A percentile compares a stretch with the other conserved stretches of the same genome.
phyloP scores from a whole-genome alignment of 345 rosid species.

The Odontarrhena argentea region DNA sequence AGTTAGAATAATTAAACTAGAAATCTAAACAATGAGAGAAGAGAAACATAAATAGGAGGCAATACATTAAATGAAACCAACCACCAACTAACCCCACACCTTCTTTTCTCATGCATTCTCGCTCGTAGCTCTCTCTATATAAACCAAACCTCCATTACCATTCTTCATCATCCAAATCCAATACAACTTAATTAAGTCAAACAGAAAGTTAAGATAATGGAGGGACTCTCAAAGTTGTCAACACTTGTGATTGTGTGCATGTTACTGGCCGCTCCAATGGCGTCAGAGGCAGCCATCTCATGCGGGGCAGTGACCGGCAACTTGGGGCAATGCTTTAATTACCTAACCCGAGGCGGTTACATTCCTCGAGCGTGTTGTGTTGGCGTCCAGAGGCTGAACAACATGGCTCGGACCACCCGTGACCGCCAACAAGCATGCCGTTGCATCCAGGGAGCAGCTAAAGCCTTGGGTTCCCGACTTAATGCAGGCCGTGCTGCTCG shows the following conservation, averaged over 20 bases:
- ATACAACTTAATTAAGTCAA: conserved; percentile 1
- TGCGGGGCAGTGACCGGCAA: conserved; percentile 43
- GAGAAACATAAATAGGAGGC: conserved; percentile 24
- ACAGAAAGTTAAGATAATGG: conserved; percentile 17
- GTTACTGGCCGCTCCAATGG: conserved; percentile 36
- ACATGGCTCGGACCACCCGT: conserved; percentile 46
- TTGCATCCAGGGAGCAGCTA: conserved; percentile 49
- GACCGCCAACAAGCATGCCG: conserved; percentile 60
- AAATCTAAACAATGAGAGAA: conserved; percentile 16
- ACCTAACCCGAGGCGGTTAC: conserved; percentile 36
- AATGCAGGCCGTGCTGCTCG: conserved; percentile 42
- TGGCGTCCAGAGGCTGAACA: conserved; percentile 47
- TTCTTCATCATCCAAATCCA: conserved; percentile 34
- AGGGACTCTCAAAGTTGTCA: conserved; percentile 35
- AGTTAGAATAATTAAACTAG: neutral
- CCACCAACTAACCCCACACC: conserved; percentile 32
- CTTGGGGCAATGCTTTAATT: conserved; percentile 47
- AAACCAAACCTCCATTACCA: conserved; percentile 30
- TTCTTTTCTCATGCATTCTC: conserved; percentile 18
- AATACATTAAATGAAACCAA: conserved; percentile 41
- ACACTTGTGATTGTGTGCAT: conserved; percentile 36
- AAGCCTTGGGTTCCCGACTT: conserved; percentile 22
- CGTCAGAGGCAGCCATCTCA: conserved; percentile 44
- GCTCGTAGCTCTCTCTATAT: conserved; percentile 36
- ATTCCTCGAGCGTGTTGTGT: conserved; percentile 47